These are phyloP conservation scores for Exophiala sp. DNA, from an alignment of 2,329 filamentous ascomycete species.

Conservation along the genomic window DNA sequence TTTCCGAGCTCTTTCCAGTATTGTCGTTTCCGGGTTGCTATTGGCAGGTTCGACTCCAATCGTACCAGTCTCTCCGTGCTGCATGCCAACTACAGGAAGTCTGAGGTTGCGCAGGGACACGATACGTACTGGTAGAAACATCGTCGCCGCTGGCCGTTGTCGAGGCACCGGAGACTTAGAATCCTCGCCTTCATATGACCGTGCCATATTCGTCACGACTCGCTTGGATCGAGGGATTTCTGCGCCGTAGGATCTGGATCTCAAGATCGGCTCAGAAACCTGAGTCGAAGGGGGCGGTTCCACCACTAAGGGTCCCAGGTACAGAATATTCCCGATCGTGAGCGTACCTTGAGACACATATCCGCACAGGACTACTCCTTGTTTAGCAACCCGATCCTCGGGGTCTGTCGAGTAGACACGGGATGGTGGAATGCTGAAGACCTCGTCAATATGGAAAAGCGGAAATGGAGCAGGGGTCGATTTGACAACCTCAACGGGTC, in stretches of 20 bases:
- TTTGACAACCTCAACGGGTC: neutral
- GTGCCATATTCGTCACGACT: conserved; percentile 1
- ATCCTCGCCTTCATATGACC: conserved; percentile 15
- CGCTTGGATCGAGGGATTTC: neutral
- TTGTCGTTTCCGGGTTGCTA: neutral
- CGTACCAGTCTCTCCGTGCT: conserved; percentile 80
- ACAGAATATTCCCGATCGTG: conserved; percentile 68
- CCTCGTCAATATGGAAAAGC: conserved; percentile 86
- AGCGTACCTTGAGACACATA: conserved; percentile 73
- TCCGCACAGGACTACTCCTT: conserved; percentile 73
- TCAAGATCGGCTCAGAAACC: conserved; percentile 1
- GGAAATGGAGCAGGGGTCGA: conserved; percentile 31
- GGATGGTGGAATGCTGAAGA: conserved; percentile 67
- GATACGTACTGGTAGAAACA: conserved; percentile 56
- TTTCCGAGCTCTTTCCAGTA: conserved; percentile 25
- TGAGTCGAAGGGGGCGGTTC: conserved; percentile 4
- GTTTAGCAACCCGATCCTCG: conserved; percentile 41
- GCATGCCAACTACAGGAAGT: conserved; percentile 69
- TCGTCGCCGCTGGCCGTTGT: neutral
- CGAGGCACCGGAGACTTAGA: neutral
- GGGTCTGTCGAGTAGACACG: conserved; percentile 44
- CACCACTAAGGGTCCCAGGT: conserved; percentile 66
- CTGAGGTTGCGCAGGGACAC: conserved; percentile 84
- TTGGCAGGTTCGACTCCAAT: conserved; percentile 51
- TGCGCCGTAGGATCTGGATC: conserved; percentile 18